Evolutionary conservation across 441 rosid species (phyloP).

Genomic region (Adansonia rubrostipa): DNA sequence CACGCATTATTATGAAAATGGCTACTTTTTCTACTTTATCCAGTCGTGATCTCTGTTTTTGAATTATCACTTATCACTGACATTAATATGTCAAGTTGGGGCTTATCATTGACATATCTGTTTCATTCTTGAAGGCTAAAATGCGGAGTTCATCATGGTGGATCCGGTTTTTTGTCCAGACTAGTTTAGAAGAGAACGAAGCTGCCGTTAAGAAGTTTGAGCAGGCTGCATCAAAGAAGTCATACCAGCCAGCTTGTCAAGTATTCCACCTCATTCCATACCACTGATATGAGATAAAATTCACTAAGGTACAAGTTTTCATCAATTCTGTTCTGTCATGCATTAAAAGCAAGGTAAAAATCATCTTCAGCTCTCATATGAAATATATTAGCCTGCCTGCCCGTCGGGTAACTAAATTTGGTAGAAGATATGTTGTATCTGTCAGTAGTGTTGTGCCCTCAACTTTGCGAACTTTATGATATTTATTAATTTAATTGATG

Average conservation of each 20-base stretch:
- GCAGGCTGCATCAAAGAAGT: constrained; percentile 69
- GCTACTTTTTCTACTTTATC: no score
- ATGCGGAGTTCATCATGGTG: constrained; percentile 94
- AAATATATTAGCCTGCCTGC: neutral
- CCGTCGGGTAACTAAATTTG: constrained; percentile 22
- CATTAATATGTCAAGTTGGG: neutral
- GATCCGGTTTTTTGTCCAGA: constrained; percentile 79
- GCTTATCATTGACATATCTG: constrained; percentile 4
- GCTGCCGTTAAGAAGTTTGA: constrained; percentile 69
- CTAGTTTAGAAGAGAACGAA: constrained; percentile 86
- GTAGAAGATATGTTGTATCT: constrained; percentile 15
- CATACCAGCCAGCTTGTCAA: constrained; percentile 75
- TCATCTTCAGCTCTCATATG: neutral
- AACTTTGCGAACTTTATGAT: constrained; percentile 4
- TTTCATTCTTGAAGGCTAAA: constrained; percentile 58
- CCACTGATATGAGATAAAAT: constrained; percentile 37
- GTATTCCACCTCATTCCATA: constrained; percentile 81
- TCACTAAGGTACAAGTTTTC: constrained; percentile 7
- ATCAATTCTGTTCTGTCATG: constrained; percentile 9
- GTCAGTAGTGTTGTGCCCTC: constrained; percentile 21
- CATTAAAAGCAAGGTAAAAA: neutral
- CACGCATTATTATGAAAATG: no score
- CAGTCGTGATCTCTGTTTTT: neutral
- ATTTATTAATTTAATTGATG: constrained; percentile 37
- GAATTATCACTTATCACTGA: neutral